Percentiles rank a stretch among this genome's conserved stretches.
Conservation (phyloP, 495 filamentous ascomycete genomes). For the Ramalina peruviana region DNA sequence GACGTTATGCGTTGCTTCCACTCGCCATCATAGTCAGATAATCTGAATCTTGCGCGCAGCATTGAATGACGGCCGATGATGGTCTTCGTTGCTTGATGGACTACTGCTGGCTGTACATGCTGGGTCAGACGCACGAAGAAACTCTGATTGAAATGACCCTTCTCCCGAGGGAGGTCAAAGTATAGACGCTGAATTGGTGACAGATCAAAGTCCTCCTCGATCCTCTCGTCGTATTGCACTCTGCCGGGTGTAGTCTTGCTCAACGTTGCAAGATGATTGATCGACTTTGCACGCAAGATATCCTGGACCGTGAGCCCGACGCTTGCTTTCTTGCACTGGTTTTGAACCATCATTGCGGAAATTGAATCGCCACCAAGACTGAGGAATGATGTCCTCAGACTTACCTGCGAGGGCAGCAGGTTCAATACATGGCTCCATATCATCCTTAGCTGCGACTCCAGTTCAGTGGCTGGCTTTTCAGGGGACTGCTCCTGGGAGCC, state of each 20-base stretch:
- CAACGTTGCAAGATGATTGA: slow-evolving; percentile 27
- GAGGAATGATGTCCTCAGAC: slow-evolving; percentile 45
- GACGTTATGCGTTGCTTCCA: slow-evolving; percentile 26
- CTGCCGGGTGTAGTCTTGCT: slow-evolving; percentile 20
- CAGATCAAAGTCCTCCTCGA: slow-evolving; percentile 43
- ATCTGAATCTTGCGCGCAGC: slow-evolving; percentile 53
- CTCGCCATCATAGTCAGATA: slow-evolving; percentile 13
- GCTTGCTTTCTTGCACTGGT: slow-evolving; percentile 34
- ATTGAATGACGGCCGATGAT: slow-evolving; percentile 54
- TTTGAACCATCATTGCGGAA: slow-evolving; percentile 51
- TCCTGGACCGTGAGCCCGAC: slow-evolving; percentile 42
- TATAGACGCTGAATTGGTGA: slow-evolving; percentile 62
- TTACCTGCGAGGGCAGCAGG: slow-evolving; percentile 30
- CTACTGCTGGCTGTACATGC: slow-evolving; percentile 28
- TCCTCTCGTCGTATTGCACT: slow-evolving; percentile 25
- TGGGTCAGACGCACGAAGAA: slow-evolving; percentile 44
- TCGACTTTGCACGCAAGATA: slow-evolving; percentile 32
- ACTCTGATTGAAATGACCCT: slow-evolving; percentile 64
- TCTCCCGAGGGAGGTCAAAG: slow-evolving; percentile 42
- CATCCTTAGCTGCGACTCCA: slow-evolving; percentile 24
- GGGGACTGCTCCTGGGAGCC: slow-evolving; percentile 2
- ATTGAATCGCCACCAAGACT: slow-evolving; percentile 56
- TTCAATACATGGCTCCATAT: slow-evolving; percentile 43
- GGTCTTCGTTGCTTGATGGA: slow-evolving; percentile 40
- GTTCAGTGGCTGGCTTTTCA: slow-evolving; percentile 18